A percentile compares a stretch with the other conserved stretches of the same genome.
These are phyloP conservation scores for Herpotrichia juniperi DNA, from an alignment of 2,329 filamentous ascomycete genomes.

Conservation along the genomic window DNA sequence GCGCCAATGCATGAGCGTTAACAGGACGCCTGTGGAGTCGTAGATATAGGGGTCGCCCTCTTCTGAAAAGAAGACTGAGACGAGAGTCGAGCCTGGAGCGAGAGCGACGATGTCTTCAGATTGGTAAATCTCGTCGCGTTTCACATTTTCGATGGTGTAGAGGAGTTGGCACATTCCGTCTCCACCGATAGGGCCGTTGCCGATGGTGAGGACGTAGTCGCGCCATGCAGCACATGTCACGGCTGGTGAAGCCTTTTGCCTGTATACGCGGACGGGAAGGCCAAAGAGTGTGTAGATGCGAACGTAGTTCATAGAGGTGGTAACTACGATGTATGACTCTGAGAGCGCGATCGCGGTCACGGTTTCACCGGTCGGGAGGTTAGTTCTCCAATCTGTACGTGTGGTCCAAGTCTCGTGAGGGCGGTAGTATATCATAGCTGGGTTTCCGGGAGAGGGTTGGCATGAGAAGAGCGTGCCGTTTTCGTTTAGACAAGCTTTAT, in stretches of 20 bases:
- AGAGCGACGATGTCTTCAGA: slow-evolving; percentile 91
- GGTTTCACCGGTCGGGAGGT: slow-evolving; percentile 84
- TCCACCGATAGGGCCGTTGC: slow-evolving; percentile 83
- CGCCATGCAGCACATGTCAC: slow-evolving; percentile 94
- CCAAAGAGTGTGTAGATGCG: slow-evolving; percentile 93
- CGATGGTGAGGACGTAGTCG: slow-evolving; percentile 95
- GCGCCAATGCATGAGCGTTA: slow-evolving; percentile 91
- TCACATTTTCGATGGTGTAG: slow-evolving; percentile 95
- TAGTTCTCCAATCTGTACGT: slow-evolving; percentile 86
- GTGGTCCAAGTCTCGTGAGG: slow-evolving; percentile 97
- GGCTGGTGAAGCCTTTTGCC: slow-evolving; percentile 87
- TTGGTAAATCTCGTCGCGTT: slow-evolving; percentile 91
- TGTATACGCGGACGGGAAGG: slow-evolving; percentile 84
- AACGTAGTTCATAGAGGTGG: slow-evolving; percentile 85
- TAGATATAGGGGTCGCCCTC: slow-evolving; percentile 96
- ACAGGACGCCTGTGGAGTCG: slow-evolving; percentile 85
- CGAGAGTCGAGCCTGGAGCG: slow-evolving; percentile 73
- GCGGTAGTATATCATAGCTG: slow-evolving; percentile 90
- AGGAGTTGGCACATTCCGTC: slow-evolving; percentile 79
- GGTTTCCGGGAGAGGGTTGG: slow-evolving; percentile 65
- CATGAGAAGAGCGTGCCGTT: slow-evolving; percentile 86
- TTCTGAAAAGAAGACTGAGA: slow-evolving; percentile 90
- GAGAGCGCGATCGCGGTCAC: slow-evolving; percentile 89
- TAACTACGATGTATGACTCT: slow-evolving; percentile 88
- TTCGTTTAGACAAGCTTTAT: slow-evolving; percentile 90